Base-by-base conservation (phyloP, 1,139 yeast species). In the Suhomyces wounanorum region DNA sequence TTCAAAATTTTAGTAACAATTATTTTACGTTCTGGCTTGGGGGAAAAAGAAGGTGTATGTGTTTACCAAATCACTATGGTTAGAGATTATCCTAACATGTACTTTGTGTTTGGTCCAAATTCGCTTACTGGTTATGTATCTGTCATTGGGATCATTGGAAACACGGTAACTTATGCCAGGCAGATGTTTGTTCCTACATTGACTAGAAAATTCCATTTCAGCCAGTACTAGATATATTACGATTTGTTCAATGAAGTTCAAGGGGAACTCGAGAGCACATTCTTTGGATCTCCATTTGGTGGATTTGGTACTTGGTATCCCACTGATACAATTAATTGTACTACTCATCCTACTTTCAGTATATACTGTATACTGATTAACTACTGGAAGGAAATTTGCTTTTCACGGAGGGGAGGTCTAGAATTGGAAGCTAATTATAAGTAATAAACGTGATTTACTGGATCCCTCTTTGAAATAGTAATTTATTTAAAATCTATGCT, bases 281-380 rank as follows among this genome's bases (percentile, higher is more conserved):
- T 76, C 1, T 75, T 67, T 57, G 81, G 81, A 6, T 62, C 75
- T 10, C 55, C 61, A 8, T 73, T 71, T 50, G 81, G 80, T 6
- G 81, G 81, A 1, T 76, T 80, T 58, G 62, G 60, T 8, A 68
- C 78, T 13, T 76, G 81, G 80, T 76, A 75, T 51, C 25, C 69
- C 7, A 55, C 58, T 31, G 63, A 55, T 14, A 67, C 67, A 8
- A 55, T 58, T 44, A 76, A 76, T 52, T 53, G 63, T 25, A 68
- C 77, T 8, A 68, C 76, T 1, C 75, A 72, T 53, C 78, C 79
- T 1, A n/a, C n/a, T n/a, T n/a, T n/a, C n/a, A n/a, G n/a, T n/a
- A n/a, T n/a, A n/a, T n/a, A n/a, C n/a, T 71, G 66, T 57, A 69
- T 77, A 10, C 81, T 75, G 56, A 30, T 71, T 3, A 49, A 59